A percentile compares a stretch with the other conserved stretches of the same genome.
phyloP scores from a whole-genome alignment of 495 filamentous ascomycete genomes.

The Gamarada debralockiae region DNA sequence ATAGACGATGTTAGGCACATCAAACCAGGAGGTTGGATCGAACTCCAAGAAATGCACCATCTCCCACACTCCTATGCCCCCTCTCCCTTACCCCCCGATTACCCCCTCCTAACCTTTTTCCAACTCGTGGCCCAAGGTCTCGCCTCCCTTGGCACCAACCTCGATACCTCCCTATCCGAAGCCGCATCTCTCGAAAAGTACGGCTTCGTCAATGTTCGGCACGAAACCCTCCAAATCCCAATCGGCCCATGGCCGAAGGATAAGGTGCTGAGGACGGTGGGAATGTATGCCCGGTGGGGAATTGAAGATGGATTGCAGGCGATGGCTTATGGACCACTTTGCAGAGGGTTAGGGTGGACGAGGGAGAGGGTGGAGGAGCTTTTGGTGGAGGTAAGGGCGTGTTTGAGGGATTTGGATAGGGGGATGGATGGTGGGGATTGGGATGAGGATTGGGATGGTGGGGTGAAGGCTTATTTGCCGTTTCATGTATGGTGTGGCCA shows the following conservation, averaged over 20 bases:
- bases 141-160: neutral
- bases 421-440: too few species aligned
- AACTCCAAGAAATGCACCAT: neutral
- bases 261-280: neutral
- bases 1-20: neutral
- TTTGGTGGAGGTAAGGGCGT: too few species aligned
- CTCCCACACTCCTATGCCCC: neutral
- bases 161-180: neutral
- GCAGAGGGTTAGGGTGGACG: too few species aligned
- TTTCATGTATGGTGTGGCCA: slow-evolving; percentile 46
- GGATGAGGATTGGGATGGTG: slow-evolving; percentile 40
- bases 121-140: neutral
- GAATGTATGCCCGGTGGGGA: neutral
- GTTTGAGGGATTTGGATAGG: too few species aligned
- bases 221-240: neutral
- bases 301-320: neutral
- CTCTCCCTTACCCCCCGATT: neutral
- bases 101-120: neutral
- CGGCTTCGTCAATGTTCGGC: neutral
- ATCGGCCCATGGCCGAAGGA: neutral
- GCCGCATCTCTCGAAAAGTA: neutral
- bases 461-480: slow-evolving; percentile 42
- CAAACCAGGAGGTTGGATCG: neutral
- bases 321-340: neutral
- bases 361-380: too few species aligned